phyloP scores from a whole-genome alignment of 108 stramenopile genomes.

The Parmales sp. region DNA sequence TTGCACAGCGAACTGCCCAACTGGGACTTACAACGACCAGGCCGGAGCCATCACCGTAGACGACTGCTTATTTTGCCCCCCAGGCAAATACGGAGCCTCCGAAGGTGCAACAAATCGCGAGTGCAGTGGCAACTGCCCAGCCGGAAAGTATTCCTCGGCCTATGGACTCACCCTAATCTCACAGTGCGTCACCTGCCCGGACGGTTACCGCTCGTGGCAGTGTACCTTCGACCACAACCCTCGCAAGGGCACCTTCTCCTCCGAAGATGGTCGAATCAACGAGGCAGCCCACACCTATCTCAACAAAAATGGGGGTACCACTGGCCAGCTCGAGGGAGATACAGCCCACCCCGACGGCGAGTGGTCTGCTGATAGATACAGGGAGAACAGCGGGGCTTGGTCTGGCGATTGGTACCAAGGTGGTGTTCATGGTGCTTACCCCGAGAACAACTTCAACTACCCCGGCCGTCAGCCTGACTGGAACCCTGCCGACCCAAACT shows the following conservation, averaged over 20 bases:
- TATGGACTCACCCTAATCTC: background rate
- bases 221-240: background rate
- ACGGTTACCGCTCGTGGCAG: background rate
- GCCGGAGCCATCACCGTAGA: background rate
- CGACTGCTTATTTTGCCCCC: conserved; percentile 2
- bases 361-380: conserved; percentile 3
- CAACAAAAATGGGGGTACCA: background rate
- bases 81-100: background rate
- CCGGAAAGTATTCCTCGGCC: background rate
- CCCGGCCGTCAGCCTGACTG: too few relatives aligned
- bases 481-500: too few relatives aligned
- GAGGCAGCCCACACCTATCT: background rate
- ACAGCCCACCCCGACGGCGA: background rate
- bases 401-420: background rate
- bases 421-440: background rate
- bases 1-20: background rate
- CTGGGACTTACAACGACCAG: background rate
- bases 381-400: background rate
- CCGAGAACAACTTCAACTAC: background rate
- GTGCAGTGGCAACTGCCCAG: background rate
- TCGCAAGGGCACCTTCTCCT: background rate
- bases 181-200: background rate
- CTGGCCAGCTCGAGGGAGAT: background rate
- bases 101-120: background rate
- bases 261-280: background rate